phyloP scores from a whole-genome alignment of 257 asterid genomes.

The Solanum chilense region DNA sequence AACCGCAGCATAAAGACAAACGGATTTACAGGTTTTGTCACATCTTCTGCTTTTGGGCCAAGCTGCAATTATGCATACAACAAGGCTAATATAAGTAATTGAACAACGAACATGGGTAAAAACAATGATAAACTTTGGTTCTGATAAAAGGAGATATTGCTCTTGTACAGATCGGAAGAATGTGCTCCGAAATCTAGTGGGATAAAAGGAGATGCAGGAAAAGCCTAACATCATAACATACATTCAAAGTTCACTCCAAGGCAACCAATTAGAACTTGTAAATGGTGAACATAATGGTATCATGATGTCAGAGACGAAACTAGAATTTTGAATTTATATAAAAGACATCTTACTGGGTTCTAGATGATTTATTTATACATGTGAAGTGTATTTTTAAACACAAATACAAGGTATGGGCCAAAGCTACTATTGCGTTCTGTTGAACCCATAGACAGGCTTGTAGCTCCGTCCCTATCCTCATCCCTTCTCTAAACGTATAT shows the following conservation, averaged over 20 bases:
- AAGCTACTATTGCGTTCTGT: neutral
- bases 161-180: too few relatives aligned
- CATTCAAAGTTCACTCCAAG: neutral
- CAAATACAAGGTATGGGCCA: neutral
- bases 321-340: neutral
- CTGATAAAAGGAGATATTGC: too few relatives aligned
- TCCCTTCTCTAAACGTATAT: neutral
- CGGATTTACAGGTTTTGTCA: constrained; percentile 55
- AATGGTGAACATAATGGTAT: neutral
- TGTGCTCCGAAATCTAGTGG: neutral
- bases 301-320: neutral
- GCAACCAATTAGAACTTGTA: neutral
- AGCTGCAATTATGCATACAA: constrained; percentile 34
- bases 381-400: neutral
- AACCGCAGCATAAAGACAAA: constrained; percentile 48
- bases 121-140: too few relatives aligned
- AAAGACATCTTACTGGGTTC: neutral
- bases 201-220: neutral
- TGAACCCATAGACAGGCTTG: neutral
- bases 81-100: neutral
- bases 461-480: neutral
- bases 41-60: constrained; percentile 86
- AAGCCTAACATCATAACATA: neutral
- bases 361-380: neutral
- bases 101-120: neutral